Evolutionary conservation across 1,284 basidiomycete genomes (phyloP).

Genomic region (Leccinum pachyderme): DNA sequence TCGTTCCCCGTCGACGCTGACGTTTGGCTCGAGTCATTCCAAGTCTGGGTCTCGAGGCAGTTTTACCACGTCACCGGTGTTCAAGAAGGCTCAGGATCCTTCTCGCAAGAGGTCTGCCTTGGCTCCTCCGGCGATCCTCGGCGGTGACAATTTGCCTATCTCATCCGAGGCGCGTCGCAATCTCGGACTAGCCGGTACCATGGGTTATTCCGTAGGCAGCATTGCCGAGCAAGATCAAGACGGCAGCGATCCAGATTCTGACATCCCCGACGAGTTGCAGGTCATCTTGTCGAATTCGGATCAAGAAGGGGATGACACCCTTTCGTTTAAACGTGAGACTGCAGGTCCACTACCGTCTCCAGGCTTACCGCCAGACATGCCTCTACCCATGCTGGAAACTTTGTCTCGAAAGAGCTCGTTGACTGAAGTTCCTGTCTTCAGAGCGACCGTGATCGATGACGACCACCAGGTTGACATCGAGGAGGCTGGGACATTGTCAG

Average conservation of each 20-base stretch:
- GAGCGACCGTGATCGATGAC: conserved; percentile 43
- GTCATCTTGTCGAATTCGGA: conserved; percentile 57
- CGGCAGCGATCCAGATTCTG: conserved; percentile 63
- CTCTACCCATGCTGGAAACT: conserved; percentile 34
- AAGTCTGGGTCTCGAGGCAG: conserved; percentile 32
- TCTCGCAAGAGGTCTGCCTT: conserved; percentile 39
- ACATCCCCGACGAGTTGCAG: conserved; percentile 73
- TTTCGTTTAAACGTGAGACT: conserved; percentile 37
- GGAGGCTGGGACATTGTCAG: conserved; percentile 38
- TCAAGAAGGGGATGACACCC: conserved; percentile 41
- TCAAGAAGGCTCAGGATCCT: conserved; percentile 42
- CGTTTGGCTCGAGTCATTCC: conserved; percentile 48
- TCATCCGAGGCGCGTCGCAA: conserved; percentile 49
- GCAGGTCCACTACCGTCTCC: conserved; percentile 33
- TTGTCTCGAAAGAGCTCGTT: conserved; percentile 19
- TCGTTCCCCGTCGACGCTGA: conserved; percentile 42
- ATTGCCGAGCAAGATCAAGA: conserved; percentile 45
- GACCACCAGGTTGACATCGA: conserved; percentile 47
- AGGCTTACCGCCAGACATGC: conserved; percentile 41
- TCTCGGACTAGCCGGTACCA: conserved; percentile 62
- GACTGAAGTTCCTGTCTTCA: conserved; percentile 42
- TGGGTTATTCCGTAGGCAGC: conserved; percentile 54
- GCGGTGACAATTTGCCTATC: conserved; percentile 38
- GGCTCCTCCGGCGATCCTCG: conserved; percentile 17
- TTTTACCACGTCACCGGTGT: conserved; percentile 44